Evolutionary conservation across 2,329 filamentous ascomycete species (phyloP).

Genomic region (Alternaria sp.): DNA sequence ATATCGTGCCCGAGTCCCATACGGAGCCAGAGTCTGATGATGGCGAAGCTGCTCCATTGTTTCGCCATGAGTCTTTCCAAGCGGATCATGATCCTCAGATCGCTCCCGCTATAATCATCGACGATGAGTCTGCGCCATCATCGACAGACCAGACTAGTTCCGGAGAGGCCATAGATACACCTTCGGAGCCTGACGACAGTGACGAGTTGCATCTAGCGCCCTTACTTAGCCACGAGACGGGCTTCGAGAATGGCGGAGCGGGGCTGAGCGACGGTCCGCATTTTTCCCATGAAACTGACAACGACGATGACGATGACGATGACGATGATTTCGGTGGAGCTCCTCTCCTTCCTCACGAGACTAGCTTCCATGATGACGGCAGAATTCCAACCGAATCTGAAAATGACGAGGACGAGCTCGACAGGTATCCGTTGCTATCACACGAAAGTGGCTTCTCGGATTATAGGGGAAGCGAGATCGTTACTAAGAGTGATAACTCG

Average conservation of each 20-base stretch:
- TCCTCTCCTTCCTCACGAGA: slow-evolving; percentile 33
- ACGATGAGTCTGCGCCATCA: slow-evolving; percentile 25
- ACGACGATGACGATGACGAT: not conserved
- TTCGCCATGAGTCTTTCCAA: slow-evolving; percentile 40
- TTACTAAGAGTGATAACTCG: slow-evolving; percentile 23
- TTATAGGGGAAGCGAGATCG: slow-evolving; percentile 17
- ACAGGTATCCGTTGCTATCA: slow-evolving; percentile 43
- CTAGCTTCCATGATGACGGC: slow-evolving; percentile 10
- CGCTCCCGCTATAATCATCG: slow-evolving; percentile 20
- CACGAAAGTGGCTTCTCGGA: slow-evolving; percentile 44
- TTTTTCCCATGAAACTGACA: slow-evolving; percentile 18
- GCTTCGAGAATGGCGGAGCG: not conserved
- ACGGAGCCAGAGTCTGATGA: slow-evolving; percentile 14
- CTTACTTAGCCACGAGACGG: slow-evolving; percentile 23
- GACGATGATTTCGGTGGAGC: slow-evolving; percentile 12
- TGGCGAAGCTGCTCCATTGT: slow-evolving; percentile 39
- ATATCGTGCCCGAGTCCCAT: slow-evolving; percentile 30
- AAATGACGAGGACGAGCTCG: slow-evolving; percentile 29
- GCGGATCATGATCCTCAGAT: slow-evolving; percentile 7
- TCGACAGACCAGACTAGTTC: slow-evolving; percentile 31
- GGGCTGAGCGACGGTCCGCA: slow-evolving; percentile 19
- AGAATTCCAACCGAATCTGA: slow-evolving; percentile 13
- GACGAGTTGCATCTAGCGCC: slow-evolving; percentile 17
- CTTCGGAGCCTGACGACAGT: slow-evolving; percentile 24
- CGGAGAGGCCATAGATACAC: slow-evolving; percentile 22